phyloP scores from a whole-genome alignment of 768 basidiomycete genomes.

The Tulasnella sp. region DNA sequence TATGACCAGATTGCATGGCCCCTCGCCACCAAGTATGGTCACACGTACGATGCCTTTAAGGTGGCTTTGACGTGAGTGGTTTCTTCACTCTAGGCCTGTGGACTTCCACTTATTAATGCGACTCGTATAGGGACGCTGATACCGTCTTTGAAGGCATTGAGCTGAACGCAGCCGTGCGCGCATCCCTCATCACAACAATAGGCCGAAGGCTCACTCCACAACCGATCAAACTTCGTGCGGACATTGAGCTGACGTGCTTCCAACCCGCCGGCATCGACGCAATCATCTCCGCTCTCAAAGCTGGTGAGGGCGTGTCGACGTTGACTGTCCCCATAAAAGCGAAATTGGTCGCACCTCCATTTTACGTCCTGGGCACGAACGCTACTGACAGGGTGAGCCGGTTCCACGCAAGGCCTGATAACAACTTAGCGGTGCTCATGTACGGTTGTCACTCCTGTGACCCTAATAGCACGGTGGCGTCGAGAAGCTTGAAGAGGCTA shows the following conservation, averaged over 20 bases:
- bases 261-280: constrained; percentile 92
- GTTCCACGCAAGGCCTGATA: background rate
- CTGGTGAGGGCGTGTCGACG: constrained; percentile 74
- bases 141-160: constrained; percentile 67
- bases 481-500: constrained; percentile 85
- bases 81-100: background rate
- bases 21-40: constrained; percentile 80
- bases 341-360: constrained; percentile 87
- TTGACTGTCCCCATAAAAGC: constrained; percentile 94
- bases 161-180: constrained; percentile 42
- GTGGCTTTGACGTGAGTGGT: constrained; percentile 66
- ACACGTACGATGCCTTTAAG: constrained; percentile 97
- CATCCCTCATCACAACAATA: constrained; percentile 67
- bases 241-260: constrained; percentile 96
- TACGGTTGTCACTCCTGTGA: too few species aligned
- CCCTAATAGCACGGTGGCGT: constrained; percentile 68
- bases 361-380: constrained; percentile 93
- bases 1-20: constrained; percentile 94
- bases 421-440: background rate
- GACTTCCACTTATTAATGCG: too few species aligned
- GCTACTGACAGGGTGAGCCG: constrained; percentile 80
- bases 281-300: constrained; percentile 81
- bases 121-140: constrained; percentile 55
- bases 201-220: constrained; percentile 93
- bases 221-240: constrained; percentile 96